These are phyloP conservation scores for Crassisporium funariophilum DNA, from an alignment of 768 basidiomycete genomes.

Conservation along the genomic window DNA sequence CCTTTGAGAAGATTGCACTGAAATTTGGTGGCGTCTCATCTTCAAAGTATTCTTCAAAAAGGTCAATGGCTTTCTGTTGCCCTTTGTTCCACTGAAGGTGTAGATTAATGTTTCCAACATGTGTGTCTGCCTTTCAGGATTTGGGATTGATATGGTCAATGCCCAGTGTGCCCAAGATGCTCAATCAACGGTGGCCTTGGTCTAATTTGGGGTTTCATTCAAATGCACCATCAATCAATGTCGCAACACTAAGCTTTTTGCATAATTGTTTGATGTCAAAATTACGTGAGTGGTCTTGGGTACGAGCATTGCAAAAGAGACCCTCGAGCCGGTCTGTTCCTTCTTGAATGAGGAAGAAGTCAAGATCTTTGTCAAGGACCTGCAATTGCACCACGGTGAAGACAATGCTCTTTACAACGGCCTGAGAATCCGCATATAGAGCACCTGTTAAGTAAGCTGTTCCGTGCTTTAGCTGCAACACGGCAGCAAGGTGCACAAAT, in stretches of 20 bases:
- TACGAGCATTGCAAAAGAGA: constrained; percentile 22
- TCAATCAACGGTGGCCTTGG: constrained; percentile 23
- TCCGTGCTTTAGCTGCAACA: constrained; percentile 18
- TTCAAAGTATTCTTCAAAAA: constrained; percentile 1
- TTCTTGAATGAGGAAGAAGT: constrained; percentile 20
- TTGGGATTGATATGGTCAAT: constrained; percentile 17
- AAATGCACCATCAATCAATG: constrained; percentile 15
- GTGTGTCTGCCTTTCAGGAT: constrained; percentile 3
- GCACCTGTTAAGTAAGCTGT: constrained; percentile 18
- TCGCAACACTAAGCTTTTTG: constrained; percentile 19
- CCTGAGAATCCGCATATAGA: constrained; percentile 28
- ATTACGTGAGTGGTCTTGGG: constrained; percentile 23
- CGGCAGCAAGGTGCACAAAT: constrained; percentile 17
- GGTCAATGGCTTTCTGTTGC: neutral
- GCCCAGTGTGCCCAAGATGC: constrained; percentile 11
- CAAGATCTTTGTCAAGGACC: constrained; percentile 9
- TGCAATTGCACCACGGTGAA: constrained; percentile 24
- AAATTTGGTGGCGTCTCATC: neutral
- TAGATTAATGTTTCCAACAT: constrained; percentile 1
- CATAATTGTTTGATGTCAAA: constrained; percentile 24
- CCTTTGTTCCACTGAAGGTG: neutral
- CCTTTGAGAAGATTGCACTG: constrained; percentile 1
- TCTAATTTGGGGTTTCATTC: constrained; percentile 25
- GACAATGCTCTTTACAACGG: constrained; percentile 28
- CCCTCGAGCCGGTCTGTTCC: constrained; percentile 30